Percentiles rank a stretch among this genome's conserved stretches.
Evolutionary conservation across 1,284 basidiomycete genomes (phyloP).

Genomic region (Ceratobasidium sp.): DNA sequence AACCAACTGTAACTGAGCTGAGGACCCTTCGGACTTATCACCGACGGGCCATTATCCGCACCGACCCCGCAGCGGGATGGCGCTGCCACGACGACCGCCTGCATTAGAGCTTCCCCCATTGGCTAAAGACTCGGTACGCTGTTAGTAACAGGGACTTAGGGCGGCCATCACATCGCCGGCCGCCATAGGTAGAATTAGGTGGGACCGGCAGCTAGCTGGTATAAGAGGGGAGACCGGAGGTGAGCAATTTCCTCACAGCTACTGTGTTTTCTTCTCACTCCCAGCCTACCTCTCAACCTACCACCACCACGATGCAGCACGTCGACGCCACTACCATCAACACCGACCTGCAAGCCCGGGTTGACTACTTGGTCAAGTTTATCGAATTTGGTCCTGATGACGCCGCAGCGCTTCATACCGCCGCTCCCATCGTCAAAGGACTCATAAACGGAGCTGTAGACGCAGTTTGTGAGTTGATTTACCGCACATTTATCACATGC

Average conservation of each 20-base stretch:
- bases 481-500: too few species aligned
- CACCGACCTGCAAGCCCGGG: conserved; percentile 43
- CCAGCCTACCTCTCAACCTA: too few species aligned
- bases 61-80: background rate
- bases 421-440: conserved; percentile 41
- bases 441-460: conserved; percentile 40
- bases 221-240: conserved; percentile 15
- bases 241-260: conserved; percentile 1
- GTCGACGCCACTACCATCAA: conserved; percentile 38
- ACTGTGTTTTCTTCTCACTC: background rate
- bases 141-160: background rate
- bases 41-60: background rate
- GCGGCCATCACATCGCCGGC: background rate
- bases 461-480: conserved; percentile 45
- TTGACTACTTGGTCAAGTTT: conserved; percentile 45
- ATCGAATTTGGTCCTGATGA: conserved; percentile 46
- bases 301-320: conserved; percentile 29
- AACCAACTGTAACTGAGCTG: too few species aligned
- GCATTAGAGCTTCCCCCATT: background rate
- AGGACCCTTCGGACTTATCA: too few species aligned
- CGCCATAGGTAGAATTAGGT: background rate
- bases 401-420: conserved; percentile 43
- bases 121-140: background rate
- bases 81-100: background rate
- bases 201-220: background rate